Evolutionary conservation across 2,329 filamentous ascomycete genomes (phyloP).

Genomic region (Furcasterigmium sp.): DNA sequence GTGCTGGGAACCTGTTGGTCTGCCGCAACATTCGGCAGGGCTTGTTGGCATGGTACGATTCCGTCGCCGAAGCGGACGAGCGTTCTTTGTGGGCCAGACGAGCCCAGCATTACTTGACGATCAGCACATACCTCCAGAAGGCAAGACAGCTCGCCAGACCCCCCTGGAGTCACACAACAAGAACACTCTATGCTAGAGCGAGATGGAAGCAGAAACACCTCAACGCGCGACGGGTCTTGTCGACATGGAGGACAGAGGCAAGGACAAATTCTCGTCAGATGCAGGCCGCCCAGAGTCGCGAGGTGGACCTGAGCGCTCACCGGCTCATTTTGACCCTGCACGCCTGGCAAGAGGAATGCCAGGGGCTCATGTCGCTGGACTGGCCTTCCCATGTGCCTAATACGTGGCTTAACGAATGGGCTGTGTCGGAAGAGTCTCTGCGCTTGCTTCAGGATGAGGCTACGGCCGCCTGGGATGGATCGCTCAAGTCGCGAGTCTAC

Average conservation of each 20-base stretch:
- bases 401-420: constrained; percentile 12
- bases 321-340: constrained; percentile 2
- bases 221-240: not conserved
- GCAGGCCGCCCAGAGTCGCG: not conserved
- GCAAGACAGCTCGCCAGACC: not conserved
- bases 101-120: not conserved
- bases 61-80: too few relatives aligned
- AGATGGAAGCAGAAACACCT: not conserved
- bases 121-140: not conserved
- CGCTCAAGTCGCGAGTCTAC: constrained; percentile 9
- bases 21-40: not conserved
- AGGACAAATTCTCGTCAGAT: not conserved
- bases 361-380: constrained; percentile 1
- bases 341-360: constrained; percentile 7
- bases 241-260: not conserved
- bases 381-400: constrained; percentile 4
- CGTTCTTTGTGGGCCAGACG: not conserved
- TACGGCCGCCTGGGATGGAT: constrained; percentile 3
- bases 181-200: not conserved
- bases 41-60: not conserved
- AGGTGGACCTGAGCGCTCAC: not conserved
- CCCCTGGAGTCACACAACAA: not conserved
- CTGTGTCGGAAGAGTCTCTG: constrained; percentile 3
- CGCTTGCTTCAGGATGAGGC: not conserved
- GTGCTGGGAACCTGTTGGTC: too few relatives aligned